A percentile compares a stretch with the other conserved stretches of the same genome.
phyloP scores from a whole-genome alignment of 495 filamentous ascomycete genomes.

The Penicillium dipodomyicola region DNA sequence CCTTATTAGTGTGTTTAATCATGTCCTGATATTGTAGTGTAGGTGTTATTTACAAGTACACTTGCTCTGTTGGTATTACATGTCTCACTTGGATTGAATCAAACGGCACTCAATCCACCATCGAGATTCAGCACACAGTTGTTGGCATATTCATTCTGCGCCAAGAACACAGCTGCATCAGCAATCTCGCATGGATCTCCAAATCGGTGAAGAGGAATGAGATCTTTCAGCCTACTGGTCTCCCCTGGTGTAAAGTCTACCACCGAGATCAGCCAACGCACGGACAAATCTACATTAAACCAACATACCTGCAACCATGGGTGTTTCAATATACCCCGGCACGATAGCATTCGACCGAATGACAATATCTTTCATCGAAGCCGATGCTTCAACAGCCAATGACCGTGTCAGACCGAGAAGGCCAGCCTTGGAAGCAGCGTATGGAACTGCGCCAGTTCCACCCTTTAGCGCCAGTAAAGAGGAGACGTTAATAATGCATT shows the following conservation, averaged over 20 bases:
- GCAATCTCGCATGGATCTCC: constrained; percentile 69
- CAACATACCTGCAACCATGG: constrained; percentile 67
- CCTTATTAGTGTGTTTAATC: background rate
- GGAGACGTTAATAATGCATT: constrained; percentile 77
- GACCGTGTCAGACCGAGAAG: constrained; percentile 72
- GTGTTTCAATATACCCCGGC: constrained; percentile 79
- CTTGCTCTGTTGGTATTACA: background rate
- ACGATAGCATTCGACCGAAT: constrained; percentile 76
- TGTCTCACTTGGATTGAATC: background rate
- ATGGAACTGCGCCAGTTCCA: constrained; percentile 64
- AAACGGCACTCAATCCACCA: constrained; percentile 72
- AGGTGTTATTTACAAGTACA: background rate
- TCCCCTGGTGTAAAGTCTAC: constrained; percentile 40
- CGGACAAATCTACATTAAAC: no score
- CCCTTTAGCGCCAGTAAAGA: constrained; percentile 66
- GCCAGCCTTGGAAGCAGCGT: constrained; percentile 79
- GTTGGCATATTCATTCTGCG: constrained; percentile 74
- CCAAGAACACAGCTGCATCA: constrained; percentile 77
- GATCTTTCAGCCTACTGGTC: constrained; percentile 32
- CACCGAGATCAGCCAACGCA: background rate
- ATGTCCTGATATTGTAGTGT: background rate
- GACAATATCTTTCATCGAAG: constrained; percentile 36
- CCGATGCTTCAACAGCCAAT: constrained; percentile 58
- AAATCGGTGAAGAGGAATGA: constrained; percentile 68
- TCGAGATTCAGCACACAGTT: constrained; percentile 86